These are phyloP conservation scores for Camellia oleifera DNA, from an alignment of 179 eudicot genomes.

Conservation along the genomic window DNA sequence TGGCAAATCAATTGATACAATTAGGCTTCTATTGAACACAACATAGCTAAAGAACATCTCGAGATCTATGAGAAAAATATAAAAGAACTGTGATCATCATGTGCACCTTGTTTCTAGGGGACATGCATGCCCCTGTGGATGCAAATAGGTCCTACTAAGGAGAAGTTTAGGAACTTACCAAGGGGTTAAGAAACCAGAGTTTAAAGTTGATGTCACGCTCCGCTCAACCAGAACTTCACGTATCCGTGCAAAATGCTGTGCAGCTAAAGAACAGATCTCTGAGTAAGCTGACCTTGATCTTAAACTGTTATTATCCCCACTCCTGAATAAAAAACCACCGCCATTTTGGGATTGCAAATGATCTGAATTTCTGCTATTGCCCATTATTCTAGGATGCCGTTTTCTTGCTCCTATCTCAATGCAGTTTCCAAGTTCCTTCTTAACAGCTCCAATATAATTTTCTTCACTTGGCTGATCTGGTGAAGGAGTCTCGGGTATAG, in stretches of 20 bases:
- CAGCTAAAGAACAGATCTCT: constrained; percentile 84
- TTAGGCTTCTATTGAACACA: no score
- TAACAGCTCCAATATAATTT: constrained; percentile 46
- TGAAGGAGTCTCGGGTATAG: constrained; percentile 97
- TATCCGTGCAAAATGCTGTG: constrained; percentile 88
- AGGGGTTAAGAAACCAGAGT: constrained; percentile 90
- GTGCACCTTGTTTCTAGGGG: no score
- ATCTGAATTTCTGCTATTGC: constrained; percentile 44
- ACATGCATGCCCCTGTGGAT: background rate
- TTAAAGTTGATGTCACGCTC: constrained; percentile 82
- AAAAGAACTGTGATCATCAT: background rate
- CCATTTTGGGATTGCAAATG: constrained; percentile 45
- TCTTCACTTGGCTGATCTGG: constrained; percentile 87
- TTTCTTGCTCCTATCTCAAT: constrained; percentile 81
- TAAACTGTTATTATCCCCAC: constrained; percentile 43
- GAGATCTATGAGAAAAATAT: background rate
- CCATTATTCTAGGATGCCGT: constrained; percentile 60
- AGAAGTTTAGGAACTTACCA: constrained; percentile 50
- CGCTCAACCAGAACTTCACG: constrained; percentile 92
- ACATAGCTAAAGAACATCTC: no score
- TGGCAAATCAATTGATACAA: no score
- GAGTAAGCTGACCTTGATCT: constrained; percentile 76
- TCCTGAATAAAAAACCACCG: constrained; percentile 40
- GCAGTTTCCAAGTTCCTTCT: constrained; percentile 75
- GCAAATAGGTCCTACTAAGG: background rate